These are phyloP conservation scores for Mycena crocata DNA, from an alignment of 768 basidiomycete species.

Conservation along the genomic window DNA sequence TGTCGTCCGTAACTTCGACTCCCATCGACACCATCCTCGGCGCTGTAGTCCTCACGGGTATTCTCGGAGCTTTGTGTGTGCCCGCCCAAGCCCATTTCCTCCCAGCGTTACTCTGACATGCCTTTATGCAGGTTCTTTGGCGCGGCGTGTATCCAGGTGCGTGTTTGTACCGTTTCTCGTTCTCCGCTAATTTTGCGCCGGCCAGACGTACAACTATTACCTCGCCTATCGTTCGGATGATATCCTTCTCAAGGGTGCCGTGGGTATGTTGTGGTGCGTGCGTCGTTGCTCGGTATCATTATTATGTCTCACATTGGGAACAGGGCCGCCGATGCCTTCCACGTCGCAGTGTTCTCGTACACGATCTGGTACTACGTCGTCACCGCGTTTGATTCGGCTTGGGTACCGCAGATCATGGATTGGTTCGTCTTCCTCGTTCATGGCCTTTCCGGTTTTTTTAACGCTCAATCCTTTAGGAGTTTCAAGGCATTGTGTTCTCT, in stretches of 20 bases:
- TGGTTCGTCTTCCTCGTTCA: not conserved
- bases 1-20: slow-evolving; percentile 5
- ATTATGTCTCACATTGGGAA: not conserved
- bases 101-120: not conserved
- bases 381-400: slow-evolving; percentile 15
- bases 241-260: not conserved
- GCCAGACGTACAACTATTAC: slow-evolving; percentile 23
- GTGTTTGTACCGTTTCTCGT: not conserved
- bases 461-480: not conserved
- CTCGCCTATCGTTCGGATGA: slow-evolving; percentile 3
- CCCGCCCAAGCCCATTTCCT: not conserved
- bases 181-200: not conserved
- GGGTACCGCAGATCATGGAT: slow-evolving; percentile 19
- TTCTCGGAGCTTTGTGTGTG: slow-evolving; percentile 16
- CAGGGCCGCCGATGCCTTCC: slow-evolving; percentile 14
- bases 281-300: no score
- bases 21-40: slow-evolving; percentile 10
- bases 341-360: slow-evolving; percentile 18
- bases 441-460: not conserved
- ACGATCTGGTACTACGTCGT: slow-evolving; percentile 28
- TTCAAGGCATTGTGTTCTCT: slow-evolving; percentile 14
- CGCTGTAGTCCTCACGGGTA: slow-evolving; percentile 17
- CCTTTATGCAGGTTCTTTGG: slow-evolving; percentile 12
- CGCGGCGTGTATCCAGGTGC: slow-evolving; percentile 16
- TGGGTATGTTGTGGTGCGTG: slow-evolving; percentile 2